Evolutionary conservation across 768 basidiomycete genomes (phyloP).

Genomic region (Kwoniella heveanensis): DNA sequence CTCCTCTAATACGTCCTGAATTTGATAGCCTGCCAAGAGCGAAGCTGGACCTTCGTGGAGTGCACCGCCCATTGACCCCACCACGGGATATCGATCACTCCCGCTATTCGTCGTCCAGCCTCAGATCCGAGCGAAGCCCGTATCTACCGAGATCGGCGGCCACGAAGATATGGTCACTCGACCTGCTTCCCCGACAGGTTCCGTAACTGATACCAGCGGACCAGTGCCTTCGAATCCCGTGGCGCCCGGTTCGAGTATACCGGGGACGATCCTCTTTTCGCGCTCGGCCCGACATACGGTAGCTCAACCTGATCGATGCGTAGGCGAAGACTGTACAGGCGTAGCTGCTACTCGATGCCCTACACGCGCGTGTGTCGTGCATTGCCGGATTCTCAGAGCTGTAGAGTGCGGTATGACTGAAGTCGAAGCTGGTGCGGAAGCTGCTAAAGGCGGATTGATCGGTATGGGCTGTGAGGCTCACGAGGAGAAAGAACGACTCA

Average conservation of each 20-base stretch:
- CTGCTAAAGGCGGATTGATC: slow-evolving; percentile 36
- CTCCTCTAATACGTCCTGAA: too few species aligned
- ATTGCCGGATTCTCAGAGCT: slow-evolving; percentile 47
- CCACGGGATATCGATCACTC: slow-evolving; percentile 62
- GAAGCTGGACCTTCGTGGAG: slow-evolving; percentile 32
- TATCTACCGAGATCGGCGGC: slow-evolving; percentile 31
- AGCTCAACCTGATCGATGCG: slow-evolving; percentile 14
- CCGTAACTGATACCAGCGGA: neutral
- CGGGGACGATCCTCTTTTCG: slow-evolving; percentile 9
- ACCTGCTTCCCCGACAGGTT: slow-evolving; percentile 10
- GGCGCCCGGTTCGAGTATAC: slow-evolving; percentile 14
- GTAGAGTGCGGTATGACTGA: slow-evolving; percentile 34
- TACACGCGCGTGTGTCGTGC: slow-evolving; percentile 47
- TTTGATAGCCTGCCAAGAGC: too few species aligned
- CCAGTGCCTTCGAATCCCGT: slow-evolving; percentile 5
- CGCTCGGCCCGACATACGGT: slow-evolving; percentile 10
- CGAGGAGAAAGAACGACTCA: slow-evolving; percentile 52
- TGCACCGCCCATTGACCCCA: slow-evolving; percentile 62
- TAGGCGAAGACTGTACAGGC: slow-evolving; percentile 31
- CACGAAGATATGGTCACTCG: slow-evolving; percentile 27
- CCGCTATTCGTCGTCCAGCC: slow-evolving; percentile 77
- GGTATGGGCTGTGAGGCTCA: slow-evolving; percentile 55
- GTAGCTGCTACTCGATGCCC: slow-evolving; percentile 49
- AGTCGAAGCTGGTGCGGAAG: slow-evolving; percentile 34
- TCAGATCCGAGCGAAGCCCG: slow-evolving; percentile 62